These are phyloP conservation scores for Xerocomellus chrysenteron DNA, from an alignment of 768 basidiomycete species.

Conservation along the genomic window DNA sequence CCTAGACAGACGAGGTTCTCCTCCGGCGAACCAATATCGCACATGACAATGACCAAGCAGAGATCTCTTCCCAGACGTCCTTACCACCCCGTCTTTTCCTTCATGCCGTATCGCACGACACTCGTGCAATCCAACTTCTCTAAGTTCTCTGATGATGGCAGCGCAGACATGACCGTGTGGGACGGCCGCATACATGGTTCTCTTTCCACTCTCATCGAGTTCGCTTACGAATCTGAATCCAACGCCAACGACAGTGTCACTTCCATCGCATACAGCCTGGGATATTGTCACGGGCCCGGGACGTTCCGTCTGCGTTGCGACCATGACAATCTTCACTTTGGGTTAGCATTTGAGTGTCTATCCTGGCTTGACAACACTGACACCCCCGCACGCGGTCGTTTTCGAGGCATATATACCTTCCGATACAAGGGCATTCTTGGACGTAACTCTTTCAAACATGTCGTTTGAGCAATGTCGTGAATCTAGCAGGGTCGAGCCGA, in stretches of 20 bases:
- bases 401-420: constrained; percentile 60
- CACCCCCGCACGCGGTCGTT: constrained; percentile 44
- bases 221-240: constrained; percentile 45
- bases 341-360: constrained; percentile 38
- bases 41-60: constrained; percentile 30
- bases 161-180: constrained; percentile 32
- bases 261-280: too few relatives aligned
- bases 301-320: constrained; percentile 48
- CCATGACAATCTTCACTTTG: constrained; percentile 74
- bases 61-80: constrained; percentile 32
- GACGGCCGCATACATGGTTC: constrained; percentile 20
- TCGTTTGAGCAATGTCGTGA: constrained; percentile 45
- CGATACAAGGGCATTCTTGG: constrained; percentile 61
- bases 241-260: constrained; percentile 43
- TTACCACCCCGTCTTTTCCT: constrained; percentile 22
- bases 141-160: constrained; percentile 30
- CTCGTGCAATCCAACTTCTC: constrained; percentile 48
- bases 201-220: constrained; percentile 23
- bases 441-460: constrained; percentile 43
- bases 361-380: neutral
- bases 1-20: constrained; percentile 49
- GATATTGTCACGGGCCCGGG: too few relatives aligned
- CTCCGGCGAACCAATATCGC: constrained; percentile 37
- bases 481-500: constrained; percentile 19
- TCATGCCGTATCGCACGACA: constrained; percentile 39